Percentiles rank a stretch among this genome's conserved stretches.
These are phyloP conservation scores for Fusarium sp. DNA, from an alignment of 2,329 filamentous ascomycete species.

Conservation along the genomic window DNA sequence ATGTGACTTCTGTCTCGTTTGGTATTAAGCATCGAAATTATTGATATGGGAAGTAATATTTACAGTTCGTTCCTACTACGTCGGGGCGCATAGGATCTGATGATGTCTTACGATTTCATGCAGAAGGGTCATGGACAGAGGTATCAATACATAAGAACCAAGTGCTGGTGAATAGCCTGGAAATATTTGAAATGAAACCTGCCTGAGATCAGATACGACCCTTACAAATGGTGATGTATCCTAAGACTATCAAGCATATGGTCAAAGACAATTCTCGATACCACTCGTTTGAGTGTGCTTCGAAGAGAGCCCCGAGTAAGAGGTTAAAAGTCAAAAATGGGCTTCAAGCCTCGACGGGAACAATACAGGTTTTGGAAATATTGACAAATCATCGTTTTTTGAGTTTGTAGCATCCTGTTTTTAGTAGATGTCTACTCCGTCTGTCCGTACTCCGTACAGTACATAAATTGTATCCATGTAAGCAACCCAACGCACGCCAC, in stretches of 20 bases:
- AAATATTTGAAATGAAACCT: no score
- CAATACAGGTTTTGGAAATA: conserved; percentile 2
- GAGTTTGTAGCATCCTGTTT: background rate
- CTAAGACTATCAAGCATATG: no score
- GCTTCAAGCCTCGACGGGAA: background rate
- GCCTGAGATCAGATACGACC: no score
- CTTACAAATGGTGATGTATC: no score
- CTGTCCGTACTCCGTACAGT: background rate
- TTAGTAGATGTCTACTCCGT: background rate
- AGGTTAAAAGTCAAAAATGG: conserved; percentile 2
- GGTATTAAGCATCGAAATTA: background rate
- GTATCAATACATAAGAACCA: background rate
- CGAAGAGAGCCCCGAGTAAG: background rate
- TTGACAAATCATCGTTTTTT: conserved; percentile 1
- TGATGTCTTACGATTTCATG: background rate
- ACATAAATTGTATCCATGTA: background rate
- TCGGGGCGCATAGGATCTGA: background rate
- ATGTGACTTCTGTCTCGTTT: background rate
- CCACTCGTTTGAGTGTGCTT: background rate
- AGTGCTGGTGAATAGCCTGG: background rate
- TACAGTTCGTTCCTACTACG: background rate
- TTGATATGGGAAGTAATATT: background rate
- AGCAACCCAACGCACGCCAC: conserved; percentile 7
- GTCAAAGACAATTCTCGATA: no score
- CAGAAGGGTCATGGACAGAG: background rate